Evolutionary conservation across 805 yeast species (phyloP).

Genomic region (Candida awuae): DNA sequence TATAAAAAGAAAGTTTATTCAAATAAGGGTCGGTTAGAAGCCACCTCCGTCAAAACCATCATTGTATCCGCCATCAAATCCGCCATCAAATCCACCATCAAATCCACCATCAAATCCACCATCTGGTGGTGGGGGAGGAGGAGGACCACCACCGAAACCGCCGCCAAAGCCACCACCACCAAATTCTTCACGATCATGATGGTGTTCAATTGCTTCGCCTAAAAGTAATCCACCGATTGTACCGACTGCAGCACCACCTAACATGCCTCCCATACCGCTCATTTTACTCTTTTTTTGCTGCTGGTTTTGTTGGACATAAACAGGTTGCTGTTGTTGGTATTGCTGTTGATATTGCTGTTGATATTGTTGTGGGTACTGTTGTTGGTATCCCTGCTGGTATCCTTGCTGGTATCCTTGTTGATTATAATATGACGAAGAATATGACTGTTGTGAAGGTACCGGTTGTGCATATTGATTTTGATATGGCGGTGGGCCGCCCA

Average conservation of each 20-base stretch:
- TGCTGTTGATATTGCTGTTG: conserved; percentile 10
- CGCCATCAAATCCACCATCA: conserved; percentile 8
- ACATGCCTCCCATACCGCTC: conserved; percentile 24
- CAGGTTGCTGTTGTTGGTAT: conserved; percentile 11
- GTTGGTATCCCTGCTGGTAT: conserved; percentile 9
- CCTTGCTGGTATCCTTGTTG: conserved; percentile 12
- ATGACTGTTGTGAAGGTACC: not conserved
- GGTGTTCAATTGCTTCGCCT: conserved; percentile 13
- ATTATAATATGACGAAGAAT: conserved; percentile 7
- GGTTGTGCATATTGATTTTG: conserved; percentile 6
- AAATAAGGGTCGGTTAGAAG: too few species aligned
- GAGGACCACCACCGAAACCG: too few species aligned
- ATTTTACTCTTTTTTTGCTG: conserved; percentile 10
- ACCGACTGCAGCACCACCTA: conserved; percentile 30
- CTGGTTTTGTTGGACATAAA: conserved; percentile 4
- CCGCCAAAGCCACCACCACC: conserved; percentile 9
- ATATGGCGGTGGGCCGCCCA: conserved; percentile 33
- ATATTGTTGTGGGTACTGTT: conserved; percentile 6
- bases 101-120: not conserved
- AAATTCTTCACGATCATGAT: conserved; percentile 11
- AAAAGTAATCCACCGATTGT: conserved; percentile 26
- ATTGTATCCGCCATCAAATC: conserved; percentile 8
- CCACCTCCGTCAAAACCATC: conserved; percentile 4
- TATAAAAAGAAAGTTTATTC: too few species aligned
- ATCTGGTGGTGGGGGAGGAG: too few species aligned